Base-by-base conservation (phyloP, 805 yeast species). In the Lipomyces orientalis region DNA sequence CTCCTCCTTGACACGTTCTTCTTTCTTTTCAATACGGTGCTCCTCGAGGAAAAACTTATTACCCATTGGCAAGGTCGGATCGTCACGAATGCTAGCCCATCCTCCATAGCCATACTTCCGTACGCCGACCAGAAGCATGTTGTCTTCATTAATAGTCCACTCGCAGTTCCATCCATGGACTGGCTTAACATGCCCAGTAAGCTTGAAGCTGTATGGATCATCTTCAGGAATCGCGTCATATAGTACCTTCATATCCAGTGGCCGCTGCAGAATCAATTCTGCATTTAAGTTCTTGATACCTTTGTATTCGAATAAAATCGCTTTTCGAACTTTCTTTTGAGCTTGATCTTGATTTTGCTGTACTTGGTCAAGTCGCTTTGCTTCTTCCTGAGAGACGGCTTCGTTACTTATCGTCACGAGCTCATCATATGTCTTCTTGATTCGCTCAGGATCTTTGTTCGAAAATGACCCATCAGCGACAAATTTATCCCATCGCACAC, bases 81-180 rank as follows among this genome's bases (percentile, higher is more conserved):
- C 99, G 79, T 95, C 99, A 76, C 99, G 84, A 58, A 95, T 93
- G 75, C 90, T 93, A 2, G 85, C 77, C 99, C 99, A 95, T 0
- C 97, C 88, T 19, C 98, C 98, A 78, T 92, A 93, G 0, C 99
- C 99, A 79, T 93, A 93, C 79, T 91, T 93, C 75, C 86, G 85
- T 29, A 94, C 90, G 71, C 99, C 99, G 46, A 90, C 86, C 68
- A 95, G 78, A 63, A 95, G 82, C 87, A 88, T 90, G 61, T 93
- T 90, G 77, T 95, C 99, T 76, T 95, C 97, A 39, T 83, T 86
- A 14, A 84, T 82, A 2, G 83, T 82, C 99, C 99, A 95, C 35
- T 87, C 87, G 74, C 97, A 91, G 62, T 86, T 85, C 99, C 99
- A 95, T 57, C 90, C 94, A 75, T 87, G 88, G 9, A 93, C 98